These are phyloP conservation scores for Eutrema heterophyllum DNA, from an alignment of 345 rosid genomes.

Conservation along the genomic window DNA sequence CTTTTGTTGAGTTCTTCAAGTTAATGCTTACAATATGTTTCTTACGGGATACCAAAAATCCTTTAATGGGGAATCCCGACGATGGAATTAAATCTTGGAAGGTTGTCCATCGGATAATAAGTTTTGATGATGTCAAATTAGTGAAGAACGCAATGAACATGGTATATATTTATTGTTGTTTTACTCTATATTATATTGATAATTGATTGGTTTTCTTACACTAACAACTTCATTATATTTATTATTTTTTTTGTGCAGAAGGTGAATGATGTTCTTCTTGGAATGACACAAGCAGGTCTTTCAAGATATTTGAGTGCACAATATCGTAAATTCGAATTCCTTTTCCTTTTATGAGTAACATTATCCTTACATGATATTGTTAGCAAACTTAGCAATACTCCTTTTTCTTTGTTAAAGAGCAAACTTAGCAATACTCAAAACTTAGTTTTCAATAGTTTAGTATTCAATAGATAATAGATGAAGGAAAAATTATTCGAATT, in stretches of 20 bases:
- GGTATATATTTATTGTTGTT: not conserved
- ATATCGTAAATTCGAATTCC: not conserved
- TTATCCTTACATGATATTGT: not conserved
- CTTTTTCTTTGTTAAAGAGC: not conserved
- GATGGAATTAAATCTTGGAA: not conserved
- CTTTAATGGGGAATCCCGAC: not conserved
- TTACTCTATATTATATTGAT: not conserved
- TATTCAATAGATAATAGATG: not conserved
- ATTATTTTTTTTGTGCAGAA: not conserved
- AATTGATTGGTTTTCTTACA: not conserved
- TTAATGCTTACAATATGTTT: not conserved
- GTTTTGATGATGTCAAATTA: not conserved
- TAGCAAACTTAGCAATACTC: not conserved
- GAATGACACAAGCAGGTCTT: slow-evolving; percentile 1
- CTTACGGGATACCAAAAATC: not conserved
- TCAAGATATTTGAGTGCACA: slow-evolving; percentile 3
- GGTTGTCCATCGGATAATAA: not conserved
- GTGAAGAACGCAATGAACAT: not conserved
- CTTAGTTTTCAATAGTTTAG: not conserved
- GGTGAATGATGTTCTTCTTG: slow-evolving; percentile 10
- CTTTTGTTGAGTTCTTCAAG: not conserved
- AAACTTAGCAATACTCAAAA: not conserved
- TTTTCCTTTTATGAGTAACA: not conserved
- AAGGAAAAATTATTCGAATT: not conserved
- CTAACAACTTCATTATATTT: not conserved